Conservation (phyloP, 352 stramenopile species). For the Globisporangium radiosum region DNA sequence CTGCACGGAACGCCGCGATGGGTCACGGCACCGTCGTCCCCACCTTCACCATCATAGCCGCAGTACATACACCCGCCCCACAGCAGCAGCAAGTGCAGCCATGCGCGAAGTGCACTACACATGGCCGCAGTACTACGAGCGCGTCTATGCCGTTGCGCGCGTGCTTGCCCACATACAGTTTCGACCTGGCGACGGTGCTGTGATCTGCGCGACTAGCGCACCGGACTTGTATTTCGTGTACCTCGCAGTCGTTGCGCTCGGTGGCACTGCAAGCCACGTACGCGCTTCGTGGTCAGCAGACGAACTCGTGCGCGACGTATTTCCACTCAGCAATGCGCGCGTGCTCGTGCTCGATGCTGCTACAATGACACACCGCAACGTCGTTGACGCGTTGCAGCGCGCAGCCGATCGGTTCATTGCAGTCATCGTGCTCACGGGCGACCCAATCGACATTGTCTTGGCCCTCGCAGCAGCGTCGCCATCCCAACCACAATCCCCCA, state of each 20-base stretch:
- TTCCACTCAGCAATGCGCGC: constrained; percentile 40
- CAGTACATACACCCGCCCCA: neutral
- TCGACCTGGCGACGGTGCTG: constrained; percentile 42
- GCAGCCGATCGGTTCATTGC: constrained; percentile 25
- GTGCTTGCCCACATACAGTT: constrained; percentile 53
- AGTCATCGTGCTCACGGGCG: constrained; percentile 35
- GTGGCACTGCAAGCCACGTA: constrained; percentile 54
- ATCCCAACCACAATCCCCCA: too few relatives aligned
- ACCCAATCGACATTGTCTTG: constrained; percentile 19
- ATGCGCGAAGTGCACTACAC: constrained; percentile 15
- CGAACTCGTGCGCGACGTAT: constrained; percentile 49
- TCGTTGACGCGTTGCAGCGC: constrained; percentile 29
- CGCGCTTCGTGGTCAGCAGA: constrained; percentile 38
- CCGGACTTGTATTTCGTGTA: constrained; percentile 51
- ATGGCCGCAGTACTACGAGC: constrained; percentile 31
- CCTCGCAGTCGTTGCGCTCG: constrained; percentile 44
- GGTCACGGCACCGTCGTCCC: neutral
- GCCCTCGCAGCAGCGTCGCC: constrained; percentile 9
- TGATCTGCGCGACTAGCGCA: constrained; percentile 38
- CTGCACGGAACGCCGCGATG: neutral
- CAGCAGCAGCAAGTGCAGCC: constrained; percentile 1
- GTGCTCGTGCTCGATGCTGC: constrained; percentile 50
- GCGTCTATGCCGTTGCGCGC: constrained; percentile 25
- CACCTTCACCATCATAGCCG: neutral
- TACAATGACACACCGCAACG: constrained; percentile 27